A percentile compares a stretch with the other conserved stretches of the same genome.
phyloP scores from a whole-genome alignment of 768 basidiomycete genomes.

The Rhizopogon vesiculosus region DNA sequence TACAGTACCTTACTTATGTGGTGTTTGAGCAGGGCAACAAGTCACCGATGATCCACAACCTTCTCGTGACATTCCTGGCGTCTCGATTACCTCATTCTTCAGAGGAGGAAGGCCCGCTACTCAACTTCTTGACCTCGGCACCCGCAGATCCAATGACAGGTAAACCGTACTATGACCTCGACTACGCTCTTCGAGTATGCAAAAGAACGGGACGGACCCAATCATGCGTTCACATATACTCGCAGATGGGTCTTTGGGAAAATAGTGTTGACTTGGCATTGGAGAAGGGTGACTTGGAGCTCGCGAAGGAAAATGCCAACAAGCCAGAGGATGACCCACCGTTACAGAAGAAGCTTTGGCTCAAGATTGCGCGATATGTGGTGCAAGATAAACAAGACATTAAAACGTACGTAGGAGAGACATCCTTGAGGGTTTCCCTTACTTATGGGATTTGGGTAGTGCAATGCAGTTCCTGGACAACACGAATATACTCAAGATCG shows the following conservation, averaged over 20 bases:
- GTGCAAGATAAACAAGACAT: slow-evolving; percentile 98
- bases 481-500: slow-evolving; percentile 93
- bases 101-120: slow-evolving; percentile 71
- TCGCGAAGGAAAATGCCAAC: slow-evolving; percentile 94
- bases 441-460: slow-evolving; percentile 35
- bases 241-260: slow-evolving; percentile 96
- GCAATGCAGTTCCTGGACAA: slow-evolving; percentile 97
- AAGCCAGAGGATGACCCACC: slow-evolving; percentile 88
- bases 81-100: slow-evolving; percentile 41
- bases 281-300: slow-evolving; percentile 89
- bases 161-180: slow-evolving; percentile 92
- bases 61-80: slow-evolving; percentile 84
- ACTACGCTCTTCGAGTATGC: slow-evolving; percentile 93
- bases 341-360: slow-evolving; percentile 90
- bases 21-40: slow-evolving; percentile 79
- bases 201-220: slow-evolving; percentile 76
- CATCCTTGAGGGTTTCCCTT: neutral
- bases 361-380: slow-evolving; percentile 98
- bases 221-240: slow-evolving; percentile 94
- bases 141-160: slow-evolving; percentile 79
- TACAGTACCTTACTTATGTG: slow-evolving; percentile 83
- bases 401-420: slow-evolving; percentile 69
- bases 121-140: slow-evolving; percentile 79
- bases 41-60: slow-evolving; percentile 88
- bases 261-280: slow-evolving; percentile 94